Conservation (phyloP, 2,329 filamentous ascomycete genomes). For the Triangularia verruculosa region DNA sequence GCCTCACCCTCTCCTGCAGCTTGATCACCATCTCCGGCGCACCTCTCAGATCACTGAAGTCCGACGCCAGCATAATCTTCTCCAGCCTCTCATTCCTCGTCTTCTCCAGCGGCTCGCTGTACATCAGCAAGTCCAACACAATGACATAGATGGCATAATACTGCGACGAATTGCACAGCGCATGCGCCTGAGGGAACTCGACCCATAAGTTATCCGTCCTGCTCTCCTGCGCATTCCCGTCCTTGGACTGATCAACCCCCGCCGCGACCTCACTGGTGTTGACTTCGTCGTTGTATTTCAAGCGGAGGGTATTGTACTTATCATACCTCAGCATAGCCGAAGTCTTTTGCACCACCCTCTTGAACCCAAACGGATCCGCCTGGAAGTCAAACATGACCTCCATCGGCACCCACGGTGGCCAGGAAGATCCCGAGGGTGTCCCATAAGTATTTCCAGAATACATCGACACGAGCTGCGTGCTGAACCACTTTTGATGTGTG, state of each 20-base stretch:
- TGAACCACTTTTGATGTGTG: constrained; percentile 87
- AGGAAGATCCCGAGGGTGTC: constrained; percentile 75
- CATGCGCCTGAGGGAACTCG: constrained; percentile 89
- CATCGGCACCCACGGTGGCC: constrained; percentile 97
- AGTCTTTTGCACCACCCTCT: constrained; percentile 92
- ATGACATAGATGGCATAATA: constrained; percentile 99
- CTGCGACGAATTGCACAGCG: constrained; percentile 94
- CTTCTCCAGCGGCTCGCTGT: constrained; percentile 94
- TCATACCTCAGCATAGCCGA: constrained; percentile 93
- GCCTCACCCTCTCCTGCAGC: constrained; percentile 87
- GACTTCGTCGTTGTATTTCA: constrained; percentile 96
- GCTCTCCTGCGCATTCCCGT: constrained; percentile 56
- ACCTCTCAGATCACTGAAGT: constrained; percentile 94
- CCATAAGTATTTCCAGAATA: constrained; percentile 95
- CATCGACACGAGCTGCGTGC: constrained; percentile 78
- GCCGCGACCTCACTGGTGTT: constrained; percentile 59
- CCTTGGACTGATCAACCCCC: constrained; percentile 33
- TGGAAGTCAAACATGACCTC: constrained; percentile 98
- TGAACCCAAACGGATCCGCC: constrained; percentile 94
- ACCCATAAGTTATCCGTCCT: constrained; percentile 97
- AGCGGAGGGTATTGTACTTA: constrained; percentile 93
- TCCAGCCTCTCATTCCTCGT: constrained; percentile 92
- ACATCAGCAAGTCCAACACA: constrained; percentile 90
- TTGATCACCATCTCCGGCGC: constrained; percentile 89
- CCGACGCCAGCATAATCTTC: constrained; percentile 97